Evolutionary conservation across 2,329 filamentous ascomycete species (phyloP), one percentile per base, ranked within the genome.

Genomic region (Exophiala phaeomuriformis): DNA sequence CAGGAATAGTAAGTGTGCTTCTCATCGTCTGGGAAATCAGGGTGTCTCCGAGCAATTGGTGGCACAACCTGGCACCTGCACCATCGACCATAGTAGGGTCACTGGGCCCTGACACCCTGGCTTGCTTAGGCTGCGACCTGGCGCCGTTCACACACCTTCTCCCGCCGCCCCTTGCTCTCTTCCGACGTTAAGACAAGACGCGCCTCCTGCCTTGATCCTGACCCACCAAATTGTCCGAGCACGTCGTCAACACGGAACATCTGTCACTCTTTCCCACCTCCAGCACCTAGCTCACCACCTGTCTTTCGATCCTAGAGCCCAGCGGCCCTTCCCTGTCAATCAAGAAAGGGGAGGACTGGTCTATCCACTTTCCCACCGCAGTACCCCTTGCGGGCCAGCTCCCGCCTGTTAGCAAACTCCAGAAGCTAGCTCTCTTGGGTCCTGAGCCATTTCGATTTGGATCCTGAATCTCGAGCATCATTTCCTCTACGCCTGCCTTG

Each of bases 311-410:
- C 45, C 52, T 55, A 49, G 48, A 35, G 42, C 42, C 53, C 19
- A 19, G 27, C n/a, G 44, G 37, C 41, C 46, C 35, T 48, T 51
- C 51, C 40, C 48, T 54, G 36, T 44, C 47, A 58, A 51, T 51
- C 46, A 57, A 58, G 58, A 58, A 58, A 57, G 52, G 55, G 55
- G 58, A 52, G 42, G 39, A 36, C 42, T 42, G 52, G 39, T 51
- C 51, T 58, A 56, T 57, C 58, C 58, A 60, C 58, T 60, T 53
- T 60, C 55, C 47, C 52, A 53, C 46, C 19, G 19, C 19, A 19
- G 19, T 48, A 53, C 55, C 58, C 58, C 58, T 57, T 60, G 58
- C 58, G 58, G 56, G 53, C 52, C 56, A 32, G 45, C 43, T 35
- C 52, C 47, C 52, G 58, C 50, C 55, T 53, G 55, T 56, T 53